These are phyloP conservation scores for Rubroboletus pulcherrimus DNA, from an alignment of 768 basidiomycete species.

Conservation along the genomic window DNA sequence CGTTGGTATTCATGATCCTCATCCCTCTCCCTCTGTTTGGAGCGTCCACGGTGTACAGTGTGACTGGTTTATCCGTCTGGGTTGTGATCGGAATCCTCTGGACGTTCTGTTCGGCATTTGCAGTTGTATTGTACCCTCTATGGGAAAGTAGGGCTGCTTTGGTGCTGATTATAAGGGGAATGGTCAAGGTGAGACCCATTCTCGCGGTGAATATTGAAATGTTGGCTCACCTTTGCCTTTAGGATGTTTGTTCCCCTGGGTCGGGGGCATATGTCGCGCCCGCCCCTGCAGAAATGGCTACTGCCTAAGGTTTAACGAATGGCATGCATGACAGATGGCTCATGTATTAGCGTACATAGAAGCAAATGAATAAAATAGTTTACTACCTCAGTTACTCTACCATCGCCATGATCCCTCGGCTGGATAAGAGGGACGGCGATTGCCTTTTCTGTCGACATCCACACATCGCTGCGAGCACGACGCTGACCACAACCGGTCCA, in stretches of 20 bases:
- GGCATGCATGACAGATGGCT: neutral
- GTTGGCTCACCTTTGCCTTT: neutral
- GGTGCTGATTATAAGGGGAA: slow-evolving; percentile 50
- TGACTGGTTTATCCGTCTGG: slow-evolving; percentile 71
- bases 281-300: neutral
- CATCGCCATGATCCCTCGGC: neutral
- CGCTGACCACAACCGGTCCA: slow-evolving; percentile 5
- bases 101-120: slow-evolving; percentile 72
- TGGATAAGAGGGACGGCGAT: too few species aligned
- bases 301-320: neutral
- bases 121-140: slow-evolving; percentile 81
- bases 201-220: neutral
- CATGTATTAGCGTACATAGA: neutral
- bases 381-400: neutral
- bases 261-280: slow-evolving; percentile 36
- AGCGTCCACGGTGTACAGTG: slow-evolving; percentile 65
- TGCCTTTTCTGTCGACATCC: slow-evolving; percentile 11
- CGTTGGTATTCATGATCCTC: slow-evolving; percentile 61
- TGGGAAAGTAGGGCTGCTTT: slow-evolving; percentile 79
- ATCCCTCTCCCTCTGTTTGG: slow-evolving; percentile 88
- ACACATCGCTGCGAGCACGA: neutral
- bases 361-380: neutral
- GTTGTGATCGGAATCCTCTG: slow-evolving; percentile 79
- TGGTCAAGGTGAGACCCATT: slow-evolving; percentile 51
- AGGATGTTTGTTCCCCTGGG: slow-evolving; percentile 42